Conservation (phyloP, 352 stramenopile species). For the Phytopythium chamaehyphon region DNA sequence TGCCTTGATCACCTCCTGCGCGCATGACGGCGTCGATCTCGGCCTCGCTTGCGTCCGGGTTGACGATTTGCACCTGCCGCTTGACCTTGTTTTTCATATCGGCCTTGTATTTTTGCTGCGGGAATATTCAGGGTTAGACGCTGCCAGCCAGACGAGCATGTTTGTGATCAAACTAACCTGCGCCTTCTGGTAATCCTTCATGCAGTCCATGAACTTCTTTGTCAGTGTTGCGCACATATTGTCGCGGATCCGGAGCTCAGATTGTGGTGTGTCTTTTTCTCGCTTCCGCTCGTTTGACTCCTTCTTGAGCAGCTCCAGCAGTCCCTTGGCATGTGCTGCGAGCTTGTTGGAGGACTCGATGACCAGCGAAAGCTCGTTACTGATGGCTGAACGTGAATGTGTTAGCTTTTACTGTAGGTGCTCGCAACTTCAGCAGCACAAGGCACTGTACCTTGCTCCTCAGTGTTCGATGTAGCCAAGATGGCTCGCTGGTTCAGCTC, state of each 20-base stretch:
- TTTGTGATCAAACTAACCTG: constrained; percentile 11
- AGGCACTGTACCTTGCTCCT: constrained; percentile 70
- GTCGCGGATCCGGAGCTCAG: constrained; percentile 89
- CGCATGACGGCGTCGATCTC: constrained; percentile 97
- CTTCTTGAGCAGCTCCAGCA: constrained; percentile 90
- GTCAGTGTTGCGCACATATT: constrained; percentile 97
- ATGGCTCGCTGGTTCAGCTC: constrained; percentile 93
- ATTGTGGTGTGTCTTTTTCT: constrained; percentile 76
- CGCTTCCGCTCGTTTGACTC: constrained; percentile 93
- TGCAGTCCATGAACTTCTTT: constrained; percentile 98
- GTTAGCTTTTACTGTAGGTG: background rate
- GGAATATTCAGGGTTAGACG: background rate
- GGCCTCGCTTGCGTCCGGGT: constrained; percentile 95
- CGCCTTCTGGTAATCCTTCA: constrained; percentile 97
- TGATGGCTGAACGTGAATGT: constrained; percentile 48
- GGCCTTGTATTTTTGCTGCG: constrained; percentile 96
- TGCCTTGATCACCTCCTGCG: constrained; percentile 65
- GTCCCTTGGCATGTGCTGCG: constrained; percentile 86
- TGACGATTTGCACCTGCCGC: constrained; percentile 97
- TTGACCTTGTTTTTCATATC: constrained; percentile 98
- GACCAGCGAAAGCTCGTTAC: constrained; percentile 87
- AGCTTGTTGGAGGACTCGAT: constrained; percentile 92
- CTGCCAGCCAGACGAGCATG: background rate
- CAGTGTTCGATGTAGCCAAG: constrained; percentile 89
- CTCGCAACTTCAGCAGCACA: background rate